Percentiles rank a stretch among this genome's conserved stretches.
Conservation (phyloP, 176 grass and related monocot species). For the Saccharum spontaneum region DNA sequence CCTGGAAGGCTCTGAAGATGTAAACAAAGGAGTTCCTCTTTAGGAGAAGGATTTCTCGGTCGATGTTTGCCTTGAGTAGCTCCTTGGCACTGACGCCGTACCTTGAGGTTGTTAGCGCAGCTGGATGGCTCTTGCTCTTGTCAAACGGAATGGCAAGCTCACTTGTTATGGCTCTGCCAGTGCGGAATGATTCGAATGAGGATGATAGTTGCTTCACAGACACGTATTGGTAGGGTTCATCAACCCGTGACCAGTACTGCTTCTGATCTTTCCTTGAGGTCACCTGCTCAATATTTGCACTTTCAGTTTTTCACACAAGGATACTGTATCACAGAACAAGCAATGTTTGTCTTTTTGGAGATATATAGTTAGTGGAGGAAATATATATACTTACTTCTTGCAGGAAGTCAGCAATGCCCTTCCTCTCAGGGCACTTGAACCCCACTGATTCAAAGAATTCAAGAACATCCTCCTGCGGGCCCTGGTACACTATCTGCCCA, state of each 20-base stretch:
- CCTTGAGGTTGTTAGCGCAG: background rate
- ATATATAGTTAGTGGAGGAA: background rate
- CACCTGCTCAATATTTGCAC: background rate
- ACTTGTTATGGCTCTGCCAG: background rate
- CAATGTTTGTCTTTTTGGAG: background rate
- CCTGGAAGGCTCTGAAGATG: background rate
- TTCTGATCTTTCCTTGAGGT: background rate
- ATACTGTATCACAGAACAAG: background rate
- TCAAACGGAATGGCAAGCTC: background rate
- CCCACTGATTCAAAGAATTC: background rate
- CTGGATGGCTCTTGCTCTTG: background rate
- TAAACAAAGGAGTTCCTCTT: background rate
- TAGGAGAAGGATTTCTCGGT: background rate
- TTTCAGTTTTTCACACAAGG: background rate
- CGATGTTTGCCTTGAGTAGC: background rate
- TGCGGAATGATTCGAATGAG: background rate
- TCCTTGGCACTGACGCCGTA: background rate
- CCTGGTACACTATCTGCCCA: background rate
- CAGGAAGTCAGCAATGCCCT: background rate
- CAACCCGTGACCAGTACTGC: background rate
- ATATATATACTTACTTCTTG: background rate
- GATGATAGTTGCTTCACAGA: background rate
- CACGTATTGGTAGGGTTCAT: background rate
- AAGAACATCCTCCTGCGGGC: background rate
- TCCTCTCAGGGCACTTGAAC: background rate